Evolutionary conservation across 116 monocot species (phyloP), one percentile per base, ranked within the genome.

Genomic region (Iris pallida): DNA sequence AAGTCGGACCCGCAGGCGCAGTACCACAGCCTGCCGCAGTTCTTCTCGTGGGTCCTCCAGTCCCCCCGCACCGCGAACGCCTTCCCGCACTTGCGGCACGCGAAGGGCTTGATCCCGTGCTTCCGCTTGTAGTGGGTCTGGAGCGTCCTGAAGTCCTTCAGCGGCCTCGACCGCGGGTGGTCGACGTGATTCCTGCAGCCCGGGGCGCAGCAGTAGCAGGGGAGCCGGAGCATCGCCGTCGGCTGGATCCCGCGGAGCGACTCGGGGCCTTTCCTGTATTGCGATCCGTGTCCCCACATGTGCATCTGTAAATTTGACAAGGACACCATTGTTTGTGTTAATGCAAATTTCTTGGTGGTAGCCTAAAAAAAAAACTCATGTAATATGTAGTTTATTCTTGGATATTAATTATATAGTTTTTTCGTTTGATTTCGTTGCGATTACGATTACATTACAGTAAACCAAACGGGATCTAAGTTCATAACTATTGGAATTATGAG

Each of bases 1-100:
- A 93, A 93, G 45, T 93, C 93, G 2, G 93, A 88, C 0, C 93
- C 93, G 20, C 93, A 93, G 40, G 75, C 65, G 67, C 93, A 93
- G 67, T 86, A 93, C 93, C 93, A 93, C 20, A 93, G 80, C 81
- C 82, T 83, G 20, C 93, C 93, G 16, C 93, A 93, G 75, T 93
- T 93, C 83, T 93, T 93, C 83, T 93, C 93, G 48, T 93, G 93
- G 0, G 93, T 93, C 47, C 93, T 79, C 93, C 93, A 93, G 64
- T 93, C 89, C 1, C 93, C 93, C 19, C 86, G 70, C 9, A 93
- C 93, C 11, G 93, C 93, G 64, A 93, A 84, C 12, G 93, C 79
- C 76, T 93, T 93, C 52, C 89, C 88, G 59, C 93, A 93, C 47
- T 88, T 88, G 42, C 74, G 68, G 66, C 78, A 71, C 65, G 63